Base-by-base conservation (phyloP, 2,329 filamentous ascomycete species). In the Stagonosporopsis chrysanthemi region DNA sequence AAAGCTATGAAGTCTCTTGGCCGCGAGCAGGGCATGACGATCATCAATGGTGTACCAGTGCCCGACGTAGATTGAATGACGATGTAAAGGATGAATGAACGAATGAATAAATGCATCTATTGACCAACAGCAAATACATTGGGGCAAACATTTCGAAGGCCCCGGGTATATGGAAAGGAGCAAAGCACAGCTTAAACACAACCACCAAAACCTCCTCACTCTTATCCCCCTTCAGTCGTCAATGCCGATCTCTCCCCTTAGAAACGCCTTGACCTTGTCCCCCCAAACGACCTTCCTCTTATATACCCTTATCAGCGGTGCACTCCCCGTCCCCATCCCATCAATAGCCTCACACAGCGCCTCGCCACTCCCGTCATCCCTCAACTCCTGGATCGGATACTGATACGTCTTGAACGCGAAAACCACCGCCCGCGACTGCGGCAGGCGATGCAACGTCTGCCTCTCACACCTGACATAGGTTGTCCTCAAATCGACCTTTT, bases 1-100 rank as follows among this genome's bases (percentile, higher is more conserved):
- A 82, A 88, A 64, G 90, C 90, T 0, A 79, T 94, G 77, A 79
- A 84, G 71, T 83, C 84, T 64, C 73, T 91, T 59, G 90, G 90
- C 0, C 78, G 74, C 84, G 54, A 52, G 38, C 64, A 71, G 62
- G 87, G 83, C 67, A 85, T 93, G 77, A 90, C 88, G 80, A 81
- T 95, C 57, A 84, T 91, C 44, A 86, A 93, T 69, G 90, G 91
- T 54, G 74, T 94, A 67, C 90, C 90, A 1, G 86, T 94, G 33
- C 90, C 90, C 4, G 89, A 92, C 66, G 77, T 86, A 38, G 84
- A 87, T 71, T 86, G 53, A 51, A 12, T 6, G 7, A 36, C 1
- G 28, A 19, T 12, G 4, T 19, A 29, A 41, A 2, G 22, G 15
- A 26, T 39, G 39, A 41, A 26, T n/a, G 23, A 28, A 39, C 14